These are phyloP conservation scores for Pichia sp. DNA, from an alignment of 1,139 yeast genomes.

Conservation along the genomic window DNA sequence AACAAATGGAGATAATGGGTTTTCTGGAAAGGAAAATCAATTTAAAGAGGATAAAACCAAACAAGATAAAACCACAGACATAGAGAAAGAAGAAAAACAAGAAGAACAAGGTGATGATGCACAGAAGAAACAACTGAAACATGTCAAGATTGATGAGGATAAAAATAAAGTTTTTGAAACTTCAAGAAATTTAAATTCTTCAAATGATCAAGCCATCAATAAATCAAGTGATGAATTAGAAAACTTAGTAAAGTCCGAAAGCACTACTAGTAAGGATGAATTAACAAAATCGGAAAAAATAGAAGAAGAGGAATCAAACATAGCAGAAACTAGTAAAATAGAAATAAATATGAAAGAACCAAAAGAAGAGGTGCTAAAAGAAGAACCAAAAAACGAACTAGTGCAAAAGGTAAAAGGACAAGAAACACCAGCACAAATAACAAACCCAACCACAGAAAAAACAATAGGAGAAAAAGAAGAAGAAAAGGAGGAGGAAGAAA, in stretches of 20 bases:
- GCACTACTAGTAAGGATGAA: too few relatives aligned
- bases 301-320: too few relatives aligned
- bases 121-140: conserved; percentile 4
- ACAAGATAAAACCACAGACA: conserved; percentile 1
- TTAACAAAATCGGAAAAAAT: too few relatives aligned
- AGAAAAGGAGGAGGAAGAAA: neutral
- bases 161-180: conserved; percentile 8
- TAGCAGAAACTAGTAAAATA: too few relatives aligned
- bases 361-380: too few relatives aligned
- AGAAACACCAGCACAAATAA: too few relatives aligned
- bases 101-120: neutral
- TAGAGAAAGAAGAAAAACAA: conserved; percentile 5
- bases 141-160: conserved; percentile 16
- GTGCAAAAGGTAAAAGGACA: too few relatives aligned
- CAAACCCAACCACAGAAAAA: too few relatives aligned
- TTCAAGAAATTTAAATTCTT: neutral
- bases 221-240: too few relatives aligned
- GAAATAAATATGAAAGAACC: too few relatives aligned
- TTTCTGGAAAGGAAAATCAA: neutral
- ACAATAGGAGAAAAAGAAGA: neutral
- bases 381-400: too few relatives aligned
- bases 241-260: too few relatives aligned
- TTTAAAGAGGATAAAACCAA: neutral
- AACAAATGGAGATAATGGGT: conserved; percentile 12
- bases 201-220: neutral